Base-by-base conservation (phyloP, 208 protist species). In the Wallacemonas sp. region DNA sequence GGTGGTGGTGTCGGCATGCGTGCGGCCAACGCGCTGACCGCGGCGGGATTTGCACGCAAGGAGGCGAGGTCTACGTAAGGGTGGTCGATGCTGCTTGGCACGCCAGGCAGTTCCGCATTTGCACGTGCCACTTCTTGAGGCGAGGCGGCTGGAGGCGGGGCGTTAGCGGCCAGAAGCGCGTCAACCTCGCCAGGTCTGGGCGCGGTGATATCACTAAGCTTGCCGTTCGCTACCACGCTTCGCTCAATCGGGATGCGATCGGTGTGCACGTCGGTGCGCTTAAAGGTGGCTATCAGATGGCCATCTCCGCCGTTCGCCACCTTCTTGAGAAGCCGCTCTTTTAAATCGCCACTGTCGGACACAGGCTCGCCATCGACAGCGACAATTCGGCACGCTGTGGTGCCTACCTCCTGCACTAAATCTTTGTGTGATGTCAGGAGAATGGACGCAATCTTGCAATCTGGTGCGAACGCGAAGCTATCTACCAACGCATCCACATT, bases 211-310 rank as follows among this genome's bases (percentile, higher is more conserved):
- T 63, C 47, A 58, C 83, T 88, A 1, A 79, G 56, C 2, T 47
- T 42, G 11, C 82, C 83, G 59, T 93, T 70, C 62, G 19, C 79
- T n/a, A 72, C 8, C 21, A 93, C 83, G 55, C 83, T 93, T 15
- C 77, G 65, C 36, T 80, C 75, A 34, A 93, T 90, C 2, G 68
- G 27, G 2, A 93, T 68, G 28, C 34, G 67, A 14, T 72, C 56
- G 8, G 59, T 47, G 1, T 49, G 61, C 33, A 72, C 61, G 41
- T 79, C 73, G 9, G 71, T 75, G 31, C 70, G 71, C 67, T 82
- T 70, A 51, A 87, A 88, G 21, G 46, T 63, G 12, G 84, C 61
- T 17, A 9, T 70, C 34, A 88, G 63, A 24, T 64, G 2, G 41
- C 58, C 33, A 68, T 62, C 24, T 36, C 45, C 46, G 12, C 44